phyloP scores from a whole-genome alignment of 306 rosid genomes.

The Hippophae gyantsensis region DNA sequence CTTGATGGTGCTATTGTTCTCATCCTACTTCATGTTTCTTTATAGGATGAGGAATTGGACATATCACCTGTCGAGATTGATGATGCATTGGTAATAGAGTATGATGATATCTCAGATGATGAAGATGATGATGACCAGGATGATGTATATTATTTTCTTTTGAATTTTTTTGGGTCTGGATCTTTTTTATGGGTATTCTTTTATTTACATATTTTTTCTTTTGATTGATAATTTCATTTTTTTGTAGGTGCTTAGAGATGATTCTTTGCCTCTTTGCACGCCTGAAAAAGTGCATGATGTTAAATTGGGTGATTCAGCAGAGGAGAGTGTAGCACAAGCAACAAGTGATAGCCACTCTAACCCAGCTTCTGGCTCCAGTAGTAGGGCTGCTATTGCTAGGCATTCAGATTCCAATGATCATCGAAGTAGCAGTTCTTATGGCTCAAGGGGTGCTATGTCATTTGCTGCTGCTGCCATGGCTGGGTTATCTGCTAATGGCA shows the following conservation, averaged over 20 bases:
- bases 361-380: constrained; percentile 84
- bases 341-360: constrained; percentile 60
- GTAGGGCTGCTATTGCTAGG: constrained; percentile 65
- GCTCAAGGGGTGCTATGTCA: constrained; percentile 89
- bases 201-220: background rate
- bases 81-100: constrained; percentile 91
- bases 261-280: constrained; percentile 80
- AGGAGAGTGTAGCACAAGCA: constrained; percentile 60
- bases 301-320: constrained; percentile 76
- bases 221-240: background rate
- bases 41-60: constrained; percentile 86
- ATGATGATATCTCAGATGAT: constrained; percentile 93
- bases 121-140: constrained; percentile 97
- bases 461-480: constrained; percentile 99
- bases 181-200: background rate
- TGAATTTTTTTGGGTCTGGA: background rate
- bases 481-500: constrained; percentile 74
- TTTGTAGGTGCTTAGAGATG: constrained; percentile 78
- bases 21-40: background rate
- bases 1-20: background rate
- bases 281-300: constrained; percentile 98
- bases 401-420: constrained; percentile 66
- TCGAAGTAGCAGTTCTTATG: constrained; percentile 59
- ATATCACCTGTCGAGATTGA: constrained; percentile 85
- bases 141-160: constrained; percentile 47